Conservation (phyloP, 2,329 filamentous ascomycete genomes). For the Phaeoacremonium minimum region DNA sequence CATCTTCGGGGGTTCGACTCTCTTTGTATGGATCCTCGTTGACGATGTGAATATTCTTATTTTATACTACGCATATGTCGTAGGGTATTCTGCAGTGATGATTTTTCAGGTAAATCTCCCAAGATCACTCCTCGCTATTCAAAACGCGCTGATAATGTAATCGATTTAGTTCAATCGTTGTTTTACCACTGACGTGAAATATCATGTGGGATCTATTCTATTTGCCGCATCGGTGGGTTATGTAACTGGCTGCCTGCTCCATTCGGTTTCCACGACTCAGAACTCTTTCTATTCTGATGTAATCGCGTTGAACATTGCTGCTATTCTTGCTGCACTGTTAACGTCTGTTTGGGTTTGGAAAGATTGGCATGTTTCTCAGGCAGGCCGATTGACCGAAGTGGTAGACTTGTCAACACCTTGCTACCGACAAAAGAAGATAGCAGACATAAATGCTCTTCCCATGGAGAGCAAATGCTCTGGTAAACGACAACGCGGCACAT, state of each 20-base stretch:
- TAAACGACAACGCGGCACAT: no score
- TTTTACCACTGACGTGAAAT: constrained; percentile 28
- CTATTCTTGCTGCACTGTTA: constrained; percentile 21
- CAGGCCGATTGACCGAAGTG: no score
- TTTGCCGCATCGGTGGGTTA: constrained; percentile 23
- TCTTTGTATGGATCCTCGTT: constrained; percentile 29
- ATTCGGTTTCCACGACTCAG: constrained; percentile 19
- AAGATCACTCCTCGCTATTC: no score
- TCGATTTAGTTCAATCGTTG: constrained; percentile 35
- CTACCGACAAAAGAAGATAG: no score
- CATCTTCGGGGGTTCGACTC: constrained; percentile 23
- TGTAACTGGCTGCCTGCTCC: constrained; percentile 23
- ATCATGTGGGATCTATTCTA: constrained; percentile 27
- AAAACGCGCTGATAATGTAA: no score
- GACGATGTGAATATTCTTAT: constrained; percentile 21
- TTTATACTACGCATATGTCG: constrained; percentile 26
- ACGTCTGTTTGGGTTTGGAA: constrained; percentile 25
- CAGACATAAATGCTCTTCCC: no score
- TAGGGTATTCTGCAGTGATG: constrained; percentile 29
- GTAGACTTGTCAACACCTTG: no score
- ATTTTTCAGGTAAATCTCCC: no score
- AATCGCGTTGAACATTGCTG: constrained; percentile 23
- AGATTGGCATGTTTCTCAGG: constrained; percentile 16
- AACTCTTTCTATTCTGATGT: constrained; percentile 24
- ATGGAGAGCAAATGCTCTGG: no score